Conservation (phyloP, 805 yeast species). For the Candida tallmaniae region DNA sequence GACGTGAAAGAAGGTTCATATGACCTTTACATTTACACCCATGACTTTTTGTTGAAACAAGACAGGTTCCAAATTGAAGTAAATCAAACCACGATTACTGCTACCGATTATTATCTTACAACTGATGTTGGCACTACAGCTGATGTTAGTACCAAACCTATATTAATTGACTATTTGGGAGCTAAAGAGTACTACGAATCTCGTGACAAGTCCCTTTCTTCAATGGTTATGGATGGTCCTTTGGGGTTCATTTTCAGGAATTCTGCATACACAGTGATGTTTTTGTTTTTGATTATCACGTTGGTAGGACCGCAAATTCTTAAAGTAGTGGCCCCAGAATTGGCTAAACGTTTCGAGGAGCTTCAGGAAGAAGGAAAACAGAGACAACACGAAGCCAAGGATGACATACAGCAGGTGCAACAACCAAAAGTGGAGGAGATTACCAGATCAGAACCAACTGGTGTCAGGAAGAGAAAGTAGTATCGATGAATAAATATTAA, state of each 20-base stretch:
- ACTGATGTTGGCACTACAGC: constrained; percentile 1
- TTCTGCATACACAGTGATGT: constrained; percentile 30
- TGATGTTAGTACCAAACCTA: constrained; percentile 13
- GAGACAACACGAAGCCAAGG: not conserved
- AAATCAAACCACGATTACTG: constrained; percentile 17
- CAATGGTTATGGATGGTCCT: constrained; percentile 36
- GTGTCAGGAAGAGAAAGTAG: constrained; percentile 4
- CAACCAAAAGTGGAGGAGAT: constrained; percentile 5
- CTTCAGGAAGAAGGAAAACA: constrained; percentile 12
- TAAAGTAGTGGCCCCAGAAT: constrained; percentile 30
- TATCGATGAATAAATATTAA: not conserved
- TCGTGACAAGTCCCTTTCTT: constrained; percentile 24
- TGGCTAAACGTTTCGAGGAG: constrained; percentile 28
- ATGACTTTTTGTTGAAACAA: constrained; percentile 28
- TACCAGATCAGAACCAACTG: not conserved
- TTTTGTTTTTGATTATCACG: constrained; percentile 22
- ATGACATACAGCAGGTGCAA: not conserved
- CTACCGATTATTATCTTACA: constrained; percentile 19
- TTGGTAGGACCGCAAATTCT: constrained; percentile 31
- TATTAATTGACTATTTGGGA: constrained; percentile 17
- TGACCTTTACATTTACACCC: constrained; percentile 27
- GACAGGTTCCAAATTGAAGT: constrained; percentile 25
- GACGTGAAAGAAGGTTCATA: constrained; percentile 28
- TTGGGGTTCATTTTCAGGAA: constrained; percentile 38
- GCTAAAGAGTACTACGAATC: constrained; percentile 32